Percentiles rank a stretch among this genome's conserved stretches.
These are phyloP conservation scores for cucumber (Cucumis sativus) DNA, from an alignment of 306 rosid species.

Conservation along the genomic window Cucumber_9930_V3 NC_026656.2:19895501-19896000, in stretches of 20 bases:
- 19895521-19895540: too few relatives aligned
- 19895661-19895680: neutral
- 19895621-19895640: too few relatives aligned
- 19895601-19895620: too few relatives aligned
- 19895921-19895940: neutral
- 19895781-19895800: neutral
- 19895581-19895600: too few relatives aligned
- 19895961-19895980: neutral
- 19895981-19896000: neutral
- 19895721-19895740: neutral
- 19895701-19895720: neutral
- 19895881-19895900: neutral
- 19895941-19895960: neutral
- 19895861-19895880: neutral
- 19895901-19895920: neutral
- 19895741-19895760: neutral
- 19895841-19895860: neutral
- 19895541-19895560: too few relatives aligned
- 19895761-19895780: neutral
- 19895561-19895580: too few relatives aligned
- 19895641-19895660: neutral
- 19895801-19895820: neutral
- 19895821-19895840: neutral
- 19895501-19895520: too few relatives aligned
- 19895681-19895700: neutral